A percentile compares a stretch with the other conserved stretches of the same genome.
Evolutionary conservation across 2,329 filamentous ascomycete species (phyloP).

Genomic region (Ploettnerulaceae sp.): DNA sequence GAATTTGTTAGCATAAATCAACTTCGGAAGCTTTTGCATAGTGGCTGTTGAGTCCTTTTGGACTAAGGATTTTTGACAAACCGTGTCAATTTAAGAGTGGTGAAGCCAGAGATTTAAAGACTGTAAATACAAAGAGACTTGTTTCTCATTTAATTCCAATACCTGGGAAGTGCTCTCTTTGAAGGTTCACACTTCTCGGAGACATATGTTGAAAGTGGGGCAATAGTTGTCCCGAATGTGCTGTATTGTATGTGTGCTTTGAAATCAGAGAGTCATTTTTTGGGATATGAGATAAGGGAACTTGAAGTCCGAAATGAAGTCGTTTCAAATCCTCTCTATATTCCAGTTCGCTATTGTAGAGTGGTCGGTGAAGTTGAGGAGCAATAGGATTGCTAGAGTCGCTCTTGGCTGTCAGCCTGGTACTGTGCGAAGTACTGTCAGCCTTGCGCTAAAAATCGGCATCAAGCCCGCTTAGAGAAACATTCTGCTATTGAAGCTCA

Average conservation of each 20-base stretch:
- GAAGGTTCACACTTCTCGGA: slow-evolving; percentile 7
- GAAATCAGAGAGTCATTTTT: background rate
- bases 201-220: background rate
- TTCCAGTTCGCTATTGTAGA: too few species aligned
- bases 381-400: too few species aligned
- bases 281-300: background rate
- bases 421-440: background rate
- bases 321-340: too few species aligned
- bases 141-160: too few species aligned
- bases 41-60: slow-evolving; percentile 1
- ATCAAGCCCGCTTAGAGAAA: slow-evolving; percentile 3
- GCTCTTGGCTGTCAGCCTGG: background rate
- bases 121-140: background rate
- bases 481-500: slow-evolving; percentile 10
- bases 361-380: too few species aligned
- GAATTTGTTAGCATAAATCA: slow-evolving; percentile 28
- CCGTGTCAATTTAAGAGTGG: background rate
- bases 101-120: too few species aligned
- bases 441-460: slow-evolving; percentile 19
- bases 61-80: background rate
- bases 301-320: too few species aligned
- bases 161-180: too few species aligned
- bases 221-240: slow-evolving; percentile 3
- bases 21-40: slow-evolving; percentile 12
- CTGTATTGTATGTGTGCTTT: background rate